phyloP scores from a whole-genome alignment of 2,329 filamentous ascomycete genomes.

The Colletotrichum horii region DNA sequence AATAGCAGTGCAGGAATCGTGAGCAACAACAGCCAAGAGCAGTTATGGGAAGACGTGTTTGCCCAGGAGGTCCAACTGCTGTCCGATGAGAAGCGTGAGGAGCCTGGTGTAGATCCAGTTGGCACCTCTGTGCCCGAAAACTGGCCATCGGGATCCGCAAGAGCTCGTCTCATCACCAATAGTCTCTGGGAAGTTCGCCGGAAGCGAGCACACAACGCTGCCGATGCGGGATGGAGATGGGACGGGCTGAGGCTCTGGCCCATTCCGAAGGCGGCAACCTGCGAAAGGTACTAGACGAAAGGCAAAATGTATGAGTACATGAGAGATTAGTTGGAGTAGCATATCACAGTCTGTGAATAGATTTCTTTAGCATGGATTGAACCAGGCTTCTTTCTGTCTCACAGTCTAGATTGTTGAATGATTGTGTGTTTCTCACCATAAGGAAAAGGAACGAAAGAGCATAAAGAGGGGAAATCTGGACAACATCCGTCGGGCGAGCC shows the following conservation, averaged over 20 bases:
- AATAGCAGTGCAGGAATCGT: neutral
- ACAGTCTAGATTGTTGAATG: neutral
- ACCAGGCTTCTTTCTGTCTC: neutral
- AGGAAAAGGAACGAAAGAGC: neutral
- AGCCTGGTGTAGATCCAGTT: neutral
- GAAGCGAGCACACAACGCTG: neutral
- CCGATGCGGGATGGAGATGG: neutral
- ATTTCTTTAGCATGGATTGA: neutral
- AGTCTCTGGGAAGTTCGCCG: neutral
- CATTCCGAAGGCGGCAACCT: neutral
- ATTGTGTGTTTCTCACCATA: neutral
- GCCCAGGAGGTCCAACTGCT: neutral
- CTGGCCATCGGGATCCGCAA: neutral
- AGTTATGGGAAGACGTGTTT: neutral
- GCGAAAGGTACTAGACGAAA: neutral
- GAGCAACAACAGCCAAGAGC: neutral
- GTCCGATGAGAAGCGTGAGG: neutral
- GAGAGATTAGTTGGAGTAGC: neutral
- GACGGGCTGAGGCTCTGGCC: neutral
- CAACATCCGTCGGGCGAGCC: neutral
- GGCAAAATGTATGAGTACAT: slow-evolving; percentile 3
- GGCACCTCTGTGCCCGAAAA: neutral
- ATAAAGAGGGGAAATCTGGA: neutral
- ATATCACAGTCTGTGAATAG: neutral
- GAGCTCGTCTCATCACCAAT: neutral